Percentiles rank a stretch among this genome's conserved stretches.
Evolutionary conservation across 1,284 basidiomycete genomes (phyloP).

Genomic region (Boletus subluridellus): DNA sequence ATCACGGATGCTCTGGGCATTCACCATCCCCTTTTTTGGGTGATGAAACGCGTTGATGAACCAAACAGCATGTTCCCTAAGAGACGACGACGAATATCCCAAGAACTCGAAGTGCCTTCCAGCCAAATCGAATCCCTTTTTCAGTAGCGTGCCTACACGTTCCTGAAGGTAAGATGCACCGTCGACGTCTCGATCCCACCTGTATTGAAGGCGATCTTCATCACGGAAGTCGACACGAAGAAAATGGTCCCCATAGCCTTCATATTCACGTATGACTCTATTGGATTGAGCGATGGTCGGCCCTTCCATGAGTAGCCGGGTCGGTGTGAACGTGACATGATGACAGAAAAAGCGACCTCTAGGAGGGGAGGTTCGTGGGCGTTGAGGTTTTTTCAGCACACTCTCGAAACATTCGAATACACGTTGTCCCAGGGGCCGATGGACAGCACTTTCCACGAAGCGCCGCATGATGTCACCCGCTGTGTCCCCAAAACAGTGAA

Average conservation of each 20-base stretch:
- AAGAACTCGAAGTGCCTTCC: conserved; percentile 69
- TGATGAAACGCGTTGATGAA: conserved; percentile 62
- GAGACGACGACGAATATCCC: conserved; percentile 68
- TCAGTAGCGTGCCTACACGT: conserved; percentile 62
- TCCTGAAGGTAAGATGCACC: conserved; percentile 52
- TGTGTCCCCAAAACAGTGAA: conserved; percentile 27
- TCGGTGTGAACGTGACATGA: conserved; percentile 69
- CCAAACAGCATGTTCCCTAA: conserved; percentile 75
- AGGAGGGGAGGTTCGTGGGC: conserved; percentile 18
- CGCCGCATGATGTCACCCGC: conserved; percentile 50
- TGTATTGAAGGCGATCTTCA: conserved; percentile 66
- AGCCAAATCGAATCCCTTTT: conserved; percentile 63
- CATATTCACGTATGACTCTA: conserved; percentile 57
- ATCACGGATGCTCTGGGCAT: conserved; percentile 54
- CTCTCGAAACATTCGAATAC: conserved; percentile 49
- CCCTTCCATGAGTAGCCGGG: conserved; percentile 67
- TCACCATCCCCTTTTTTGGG: conserved; percentile 41
- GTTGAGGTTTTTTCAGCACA: conserved; percentile 31
- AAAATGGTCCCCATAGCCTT: conserved; percentile 60
- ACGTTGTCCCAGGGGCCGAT: conserved; percentile 42
- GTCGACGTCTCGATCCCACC: conserved; percentile 65
- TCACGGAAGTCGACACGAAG: conserved; percentile 76
- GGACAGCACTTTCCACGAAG: conserved; percentile 47
- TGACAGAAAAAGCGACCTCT: conserved; percentile 48
- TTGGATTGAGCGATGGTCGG: conserved; percentile 68